Evolutionary conservation across 441 rosid genomes (phyloP), one percentile per base, ranked within the genome.

Genomic region (Arabidopsis lyrata): DNA sequence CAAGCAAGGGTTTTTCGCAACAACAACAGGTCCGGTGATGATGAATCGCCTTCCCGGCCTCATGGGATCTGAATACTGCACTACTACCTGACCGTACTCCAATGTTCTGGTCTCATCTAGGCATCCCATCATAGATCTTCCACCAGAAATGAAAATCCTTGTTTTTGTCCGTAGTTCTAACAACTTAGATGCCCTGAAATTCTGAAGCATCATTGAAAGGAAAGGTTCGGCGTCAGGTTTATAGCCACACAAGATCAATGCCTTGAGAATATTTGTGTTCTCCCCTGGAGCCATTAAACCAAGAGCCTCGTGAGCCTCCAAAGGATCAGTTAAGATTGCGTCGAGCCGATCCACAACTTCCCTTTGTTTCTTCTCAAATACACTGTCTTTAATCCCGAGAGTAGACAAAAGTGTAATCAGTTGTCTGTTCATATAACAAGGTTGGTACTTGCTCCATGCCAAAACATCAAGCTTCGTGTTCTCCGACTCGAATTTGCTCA

Each of bases 41-140:
- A 77, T 18, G 66, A 31, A 22, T 39, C 58, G 52, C 42, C 12
- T 75, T 48, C 71, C 78, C 1, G 14, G 36, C 42, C 16, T 70
- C 10, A 22, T 50, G 27, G 81, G 65, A 59, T 67, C 69, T 5
- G 96, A 86, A 60, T 14, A 74, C 63, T 89, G 96, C 74, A 91
- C 87, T 49, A 89, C 84, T 39, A 89, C 93, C 73, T 93, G 82
- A n/a, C 98, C 98, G 12, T 93, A 85, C 32, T 87, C 84, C 16
- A 93, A 63, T 48, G 78, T 86, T 73, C 81, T 67, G 1, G 90
- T 87, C 84, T 93, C 98, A 68, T 93, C 98, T 1, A 93, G 59
- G 65, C 96, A 89, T 52, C 98, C 98, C 94, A 93, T 88, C 96
- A 91, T 88, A 38, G 83, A 64, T 80, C 97, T 84, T 76, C 85